Base-by-base conservation (phyloP, 139 green algal species). In the Tetradesmus lagerheimii region DNA sequence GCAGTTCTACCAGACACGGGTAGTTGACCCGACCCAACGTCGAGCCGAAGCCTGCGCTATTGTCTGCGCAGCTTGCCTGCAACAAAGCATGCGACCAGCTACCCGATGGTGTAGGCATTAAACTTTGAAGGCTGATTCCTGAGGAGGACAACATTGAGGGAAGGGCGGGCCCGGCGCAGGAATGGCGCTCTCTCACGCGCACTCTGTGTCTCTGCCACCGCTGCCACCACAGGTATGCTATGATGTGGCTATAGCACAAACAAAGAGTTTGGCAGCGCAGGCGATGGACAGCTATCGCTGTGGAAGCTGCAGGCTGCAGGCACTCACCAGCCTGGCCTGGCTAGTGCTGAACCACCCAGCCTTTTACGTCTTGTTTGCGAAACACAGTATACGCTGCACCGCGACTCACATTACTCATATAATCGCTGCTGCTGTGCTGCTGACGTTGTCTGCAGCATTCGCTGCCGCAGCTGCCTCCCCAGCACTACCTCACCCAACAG, bases 21-120 rank as follows among this genome's bases (percentile, higher is more conserved):
- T 71, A 71, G 57, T 71, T 71, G 57, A 71, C 57, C 57, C 57
- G 57, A 71, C 57, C 57, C 57, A 71, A 71, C 57, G 57, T 71
- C 57, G 57, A 71, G 57, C 57, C 57, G 57, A 71, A 71, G 57
- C 57, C 57, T 71, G 57, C 57, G 31, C 57, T 71, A 71, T 71
- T 71, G 57, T 8, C 57, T 71, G 57, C 57, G 23, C 57, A 71
- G 57, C 57, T 71, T 4, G 25, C 1, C 57, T 71, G 23, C 57
- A 31, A 8, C 23, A 71, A 23, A n/a, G 12, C 8, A 6, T 3
- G 2, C 57, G 57, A 31, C 31, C 57, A 31, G 57, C 15, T 71
- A 3, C 4, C 8, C 8, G 1, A 31, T 71, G 18, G 31, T n/a
- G 31, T 71, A 27, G 14, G n/a, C n/a, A 27, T 25, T 27, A 31